Base-by-base conservation (phyloP, 164 flowering plant genomes). In the Chimonanthus salicifolius region DNA sequence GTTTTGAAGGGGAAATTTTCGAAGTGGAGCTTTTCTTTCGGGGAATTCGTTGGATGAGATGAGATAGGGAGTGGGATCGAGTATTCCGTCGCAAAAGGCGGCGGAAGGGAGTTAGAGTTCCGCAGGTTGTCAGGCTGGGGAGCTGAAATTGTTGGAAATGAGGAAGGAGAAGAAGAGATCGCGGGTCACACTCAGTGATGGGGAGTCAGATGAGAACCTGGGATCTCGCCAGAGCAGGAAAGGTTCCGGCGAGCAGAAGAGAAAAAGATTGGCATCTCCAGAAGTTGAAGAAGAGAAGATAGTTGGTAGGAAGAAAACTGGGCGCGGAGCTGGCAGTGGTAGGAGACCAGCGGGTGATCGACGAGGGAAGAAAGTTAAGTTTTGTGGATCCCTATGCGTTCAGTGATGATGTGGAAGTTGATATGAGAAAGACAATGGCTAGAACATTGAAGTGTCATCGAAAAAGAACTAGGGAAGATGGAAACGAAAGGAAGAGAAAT, bases 101-200 rank as follows among this genome's bases (percentile, higher is more conserved):
- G 60, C 11, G 60, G 66, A 33, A 63, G 66, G 4, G 44, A 20
- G 65, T 3, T 16, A 62, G 65, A 21, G 65, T 20, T 62, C 20
- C 68, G 66, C 33, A 0, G 43, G 47, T 21, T 8, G 4, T 33
- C 10, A 84, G 51, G 77, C 78, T 3, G 76, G 78, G 33, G 58
- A 77, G 11, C 71, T 63, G 44, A 71, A 70, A 76, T 73, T 47
- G 67, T 79, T 48, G 43, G 78, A 67, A 7, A 74, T 78, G 11
- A 83, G 72, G 78, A 80, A 78, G 73, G 88, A 77, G 77, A 87
- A 80, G 83, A 88, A 86, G 86, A 86, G 87, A 76, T 18, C 83
- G 73, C 62, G 81, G 83, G 67, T 69, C 64, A 20, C 72, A 44
- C 83, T 88, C 64, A 88, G 84, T 78, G 82, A 85, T 0, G 91